These are phyloP conservation scores for Penicillium sp. DNA, from an alignment of 2,329 filamentous ascomycete species.

Conservation along the genomic window DNA sequence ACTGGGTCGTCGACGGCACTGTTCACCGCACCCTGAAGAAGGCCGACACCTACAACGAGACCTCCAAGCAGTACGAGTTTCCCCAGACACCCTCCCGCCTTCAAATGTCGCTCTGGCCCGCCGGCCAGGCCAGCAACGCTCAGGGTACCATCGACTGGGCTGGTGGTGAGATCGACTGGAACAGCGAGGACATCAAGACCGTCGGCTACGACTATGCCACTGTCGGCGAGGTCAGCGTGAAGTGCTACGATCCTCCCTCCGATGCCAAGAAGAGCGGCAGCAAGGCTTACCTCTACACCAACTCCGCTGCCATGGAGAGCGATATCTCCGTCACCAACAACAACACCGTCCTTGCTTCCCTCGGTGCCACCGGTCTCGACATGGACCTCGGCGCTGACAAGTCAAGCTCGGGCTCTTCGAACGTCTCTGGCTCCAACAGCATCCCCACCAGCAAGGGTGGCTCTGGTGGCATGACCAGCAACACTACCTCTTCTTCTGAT, in stretches of 20 bases:
- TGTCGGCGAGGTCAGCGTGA: slow-evolving; percentile 72
- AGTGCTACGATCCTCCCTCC: slow-evolving; percentile 82
- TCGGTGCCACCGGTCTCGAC: slow-evolving; percentile 77
- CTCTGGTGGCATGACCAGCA: slow-evolving; percentile 27
- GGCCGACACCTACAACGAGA: slow-evolving; percentile 81
- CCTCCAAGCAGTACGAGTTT: slow-evolving; percentile 76
- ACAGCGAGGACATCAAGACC: slow-evolving; percentile 72
- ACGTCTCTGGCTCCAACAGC: slow-evolving; percentile 24
- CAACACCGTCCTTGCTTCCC: slow-evolving; percentile 71
- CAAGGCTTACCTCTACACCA: slow-evolving; percentile 74
- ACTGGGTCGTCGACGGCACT: slow-evolving; percentile 83
- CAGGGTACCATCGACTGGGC: slow-evolving; percentile 88
- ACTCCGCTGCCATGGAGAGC: slow-evolving; percentile 66
- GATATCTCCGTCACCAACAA: slow-evolving; percentile 75
- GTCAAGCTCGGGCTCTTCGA: slow-evolving; percentile 7
- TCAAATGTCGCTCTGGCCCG: slow-evolving; percentile 95
- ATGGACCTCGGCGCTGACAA: slow-evolving; percentile 47
- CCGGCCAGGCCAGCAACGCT: slow-evolving; percentile 74
- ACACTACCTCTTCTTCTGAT: background rate
- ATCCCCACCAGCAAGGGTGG: slow-evolving; percentile 38
- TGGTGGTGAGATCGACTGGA: slow-evolving; percentile 87
- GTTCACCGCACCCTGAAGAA: slow-evolving; percentile 72
- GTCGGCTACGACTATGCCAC: slow-evolving; percentile 87
- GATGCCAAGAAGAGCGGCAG: slow-evolving; percentile 61
- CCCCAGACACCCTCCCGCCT: slow-evolving; percentile 90